Evolutionary conservation across 2,329 filamentous ascomycete species (phyloP).

Genomic region (Sarocladium kiliense): DNA sequence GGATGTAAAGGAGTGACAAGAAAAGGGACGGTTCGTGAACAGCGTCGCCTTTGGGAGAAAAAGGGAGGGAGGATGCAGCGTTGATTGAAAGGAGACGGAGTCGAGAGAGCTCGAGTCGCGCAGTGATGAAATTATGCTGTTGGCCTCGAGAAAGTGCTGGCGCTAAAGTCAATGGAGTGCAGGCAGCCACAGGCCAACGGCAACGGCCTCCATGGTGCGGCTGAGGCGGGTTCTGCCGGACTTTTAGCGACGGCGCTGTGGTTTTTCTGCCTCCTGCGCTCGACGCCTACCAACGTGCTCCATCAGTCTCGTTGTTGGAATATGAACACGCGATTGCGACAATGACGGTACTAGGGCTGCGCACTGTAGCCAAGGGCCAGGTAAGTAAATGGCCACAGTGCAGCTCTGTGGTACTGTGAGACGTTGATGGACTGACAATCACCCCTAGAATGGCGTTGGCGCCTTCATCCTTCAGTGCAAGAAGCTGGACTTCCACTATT

Average conservation of each 20-base stretch:
- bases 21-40: not conserved
- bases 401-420: not conserved
- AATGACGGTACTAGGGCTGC: conserved; percentile 53
- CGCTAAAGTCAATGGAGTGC: not conserved
- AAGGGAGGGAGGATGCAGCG: not conserved
- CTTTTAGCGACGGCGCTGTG: conserved; percentile 3
- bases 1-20: not conserved
- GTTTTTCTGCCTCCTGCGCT: conserved; percentile 9
- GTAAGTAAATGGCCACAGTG: conserved; percentile 28
- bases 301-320: not conserved
- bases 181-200: not conserved
- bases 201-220: not conserved
- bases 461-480: conserved; percentile 98
- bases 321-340: conserved; percentile 17
- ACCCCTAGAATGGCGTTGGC: conserved; percentile 80
- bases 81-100: not conserved
- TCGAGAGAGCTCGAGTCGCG: not conserved
- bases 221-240: conserved; percentile 8
- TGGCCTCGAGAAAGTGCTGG: conserved; percentile 2
- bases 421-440: not conserved
- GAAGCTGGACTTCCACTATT: conserved; percentile 93
- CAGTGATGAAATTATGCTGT: conserved; percentile 6
- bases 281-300: no score
- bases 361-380: conserved; percentile 47
- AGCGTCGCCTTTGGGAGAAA: not conserved